A percentile compares a stretch with the other conserved stretches of the same genome.
Conservation (phyloP, 139 green algal species). For the Closterium sp. region DNA sequence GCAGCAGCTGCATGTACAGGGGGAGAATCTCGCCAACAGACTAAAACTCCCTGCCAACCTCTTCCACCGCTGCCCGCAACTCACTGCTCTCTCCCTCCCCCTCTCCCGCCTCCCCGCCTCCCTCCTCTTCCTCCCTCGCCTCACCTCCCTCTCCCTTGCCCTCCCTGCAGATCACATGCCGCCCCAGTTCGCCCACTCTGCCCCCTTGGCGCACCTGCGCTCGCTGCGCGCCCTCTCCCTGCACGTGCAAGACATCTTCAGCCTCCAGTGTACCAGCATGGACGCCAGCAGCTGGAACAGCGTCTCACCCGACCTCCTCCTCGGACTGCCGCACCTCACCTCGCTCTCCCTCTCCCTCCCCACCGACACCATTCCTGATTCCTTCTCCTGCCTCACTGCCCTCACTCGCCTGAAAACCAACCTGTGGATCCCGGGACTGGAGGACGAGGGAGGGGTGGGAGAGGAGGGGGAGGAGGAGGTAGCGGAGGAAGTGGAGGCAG, state of each 20-base stretch:
- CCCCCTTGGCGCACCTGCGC: background rate
- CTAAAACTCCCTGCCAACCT: background rate
- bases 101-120: background rate
- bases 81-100: background rate
- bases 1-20: background rate
- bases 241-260: background rate
- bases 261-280: background rate
- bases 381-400: background rate
- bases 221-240: background rate
- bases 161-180: background rate
- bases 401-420: background rate
- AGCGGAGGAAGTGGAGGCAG: background rate
- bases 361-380: background rate
- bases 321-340: background rate
- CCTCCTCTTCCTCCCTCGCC: background rate
- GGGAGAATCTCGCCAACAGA: background rate
- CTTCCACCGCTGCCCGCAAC: background rate
- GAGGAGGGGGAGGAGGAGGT: background rate
- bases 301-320: background rate
- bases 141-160: background rate
- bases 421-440: background rate
- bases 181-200: background rate
- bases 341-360: background rate
- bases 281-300: background rate
- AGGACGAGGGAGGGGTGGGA: background rate